Evolutionary conservation across 2,329 filamentous ascomycete species (phyloP).

Genomic region (Fusarium domesticum): DNA sequence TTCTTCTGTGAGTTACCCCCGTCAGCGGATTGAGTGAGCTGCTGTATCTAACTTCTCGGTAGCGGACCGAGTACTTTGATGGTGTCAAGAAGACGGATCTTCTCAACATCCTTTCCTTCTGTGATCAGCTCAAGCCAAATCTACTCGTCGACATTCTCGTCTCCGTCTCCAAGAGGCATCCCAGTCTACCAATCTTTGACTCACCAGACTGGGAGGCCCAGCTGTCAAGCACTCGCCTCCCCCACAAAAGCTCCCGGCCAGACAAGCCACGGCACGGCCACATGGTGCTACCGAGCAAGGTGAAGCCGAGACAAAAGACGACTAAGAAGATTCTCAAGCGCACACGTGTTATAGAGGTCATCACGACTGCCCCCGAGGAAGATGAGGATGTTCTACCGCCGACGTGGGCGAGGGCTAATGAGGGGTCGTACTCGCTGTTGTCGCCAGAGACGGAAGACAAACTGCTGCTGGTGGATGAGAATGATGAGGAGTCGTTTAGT

Average conservation of each 20-base stretch:
- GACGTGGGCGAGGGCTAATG: conserved; percentile 40
- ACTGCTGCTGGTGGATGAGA: conserved; percentile 36
- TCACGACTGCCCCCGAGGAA: conserved; percentile 29
- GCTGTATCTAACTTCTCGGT: background rate
- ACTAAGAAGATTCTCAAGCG: conserved; percentile 35
- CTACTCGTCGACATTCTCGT: conserved; percentile 42
- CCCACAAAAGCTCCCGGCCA: conserved; percentile 11
- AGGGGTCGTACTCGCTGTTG: conserved; percentile 41
- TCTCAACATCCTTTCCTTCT: conserved; percentile 40
- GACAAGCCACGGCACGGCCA: conserved; percentile 32
- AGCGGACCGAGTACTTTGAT: conserved; percentile 42
- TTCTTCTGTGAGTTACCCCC: conserved; percentile 31
- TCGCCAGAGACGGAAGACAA: conserved; percentile 38
- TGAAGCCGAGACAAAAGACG: conserved; percentile 32
- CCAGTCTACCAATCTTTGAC: conserved; percentile 42
- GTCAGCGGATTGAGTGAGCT: background rate
- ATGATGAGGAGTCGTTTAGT: conserved; percentile 44
- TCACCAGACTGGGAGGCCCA: conserved; percentile 40
- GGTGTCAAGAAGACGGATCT: conserved; percentile 38
- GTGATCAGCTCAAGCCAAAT: conserved; percentile 41
- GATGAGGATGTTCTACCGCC: conserved; percentile 36
- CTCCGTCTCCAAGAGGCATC: conserved; percentile 42
- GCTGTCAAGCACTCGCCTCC: conserved; percentile 11
- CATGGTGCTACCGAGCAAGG: conserved; percentile 26
- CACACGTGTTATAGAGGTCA: conserved; percentile 25